Conservation (phyloP, 192 early-diverging fungal genomes). For the Coemansia sp. region DNA sequence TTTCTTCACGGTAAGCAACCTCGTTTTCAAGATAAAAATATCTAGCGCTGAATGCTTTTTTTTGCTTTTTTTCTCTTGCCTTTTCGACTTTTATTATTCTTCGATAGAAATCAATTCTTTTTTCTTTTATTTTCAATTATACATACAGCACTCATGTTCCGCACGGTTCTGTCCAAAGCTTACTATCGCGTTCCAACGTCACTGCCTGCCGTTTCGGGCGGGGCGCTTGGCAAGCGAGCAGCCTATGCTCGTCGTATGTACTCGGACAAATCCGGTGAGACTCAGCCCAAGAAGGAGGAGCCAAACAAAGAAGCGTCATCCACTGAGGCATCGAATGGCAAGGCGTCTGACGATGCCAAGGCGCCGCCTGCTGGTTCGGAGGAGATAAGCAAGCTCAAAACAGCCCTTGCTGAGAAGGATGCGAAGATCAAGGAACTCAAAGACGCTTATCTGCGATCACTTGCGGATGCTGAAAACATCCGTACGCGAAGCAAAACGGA, state of each 20-base stretch:
- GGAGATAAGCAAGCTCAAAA: constrained; percentile 38
- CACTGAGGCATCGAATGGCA: not conserved
- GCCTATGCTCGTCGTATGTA: constrained; percentile 31
- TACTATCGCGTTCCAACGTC: constrained; percentile 21
- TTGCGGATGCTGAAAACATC: constrained; percentile 97
- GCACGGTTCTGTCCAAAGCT: constrained; percentile 30
- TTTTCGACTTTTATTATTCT: constrained; percentile 5
- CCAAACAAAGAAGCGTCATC: constrained; percentile 7
- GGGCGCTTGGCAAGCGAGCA: not conserved
- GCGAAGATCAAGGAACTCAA: constrained; percentile 56
- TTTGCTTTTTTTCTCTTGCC: not conserved
- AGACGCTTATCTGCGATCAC: constrained; percentile 87
- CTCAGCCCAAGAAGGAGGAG: constrained; percentile 8
- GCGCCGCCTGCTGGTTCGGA: constrained; percentile 14
- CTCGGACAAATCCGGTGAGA: constrained; percentile 32
- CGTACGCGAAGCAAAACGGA: constrained; percentile 87
- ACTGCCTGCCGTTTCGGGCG: not conserved
- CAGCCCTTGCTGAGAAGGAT: constrained; percentile 45
- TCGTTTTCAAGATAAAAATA: not conserved
- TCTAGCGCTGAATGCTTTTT: not conserved
- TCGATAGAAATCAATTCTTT: not conserved
- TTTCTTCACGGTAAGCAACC: too few species aligned
- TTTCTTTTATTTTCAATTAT: not conserved
- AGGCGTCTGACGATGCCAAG: constrained; percentile 4
- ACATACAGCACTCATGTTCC: constrained; percentile 28